Base-by-base conservation (phyloP, 108 stramenopile species). In the Fistulifera pelliculosa region DNA sequence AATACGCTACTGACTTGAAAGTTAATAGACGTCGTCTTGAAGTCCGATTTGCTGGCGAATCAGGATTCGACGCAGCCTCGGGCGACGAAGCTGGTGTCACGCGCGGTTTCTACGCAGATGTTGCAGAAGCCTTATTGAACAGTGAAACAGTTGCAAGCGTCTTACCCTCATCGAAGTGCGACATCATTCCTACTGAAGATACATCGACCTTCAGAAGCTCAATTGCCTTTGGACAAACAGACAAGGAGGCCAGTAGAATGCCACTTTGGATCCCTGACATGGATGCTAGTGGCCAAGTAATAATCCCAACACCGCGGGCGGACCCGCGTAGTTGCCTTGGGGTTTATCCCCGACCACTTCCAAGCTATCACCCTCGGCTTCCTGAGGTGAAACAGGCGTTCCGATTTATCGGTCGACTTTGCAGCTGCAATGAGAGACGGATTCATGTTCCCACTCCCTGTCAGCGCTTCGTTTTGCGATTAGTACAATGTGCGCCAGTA, bases 11-110 rank as follows among this genome's bases (percentile, higher is more conserved):
- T 31, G 59, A 66, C 42, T 13, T 15, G 3, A 25, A 16, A 12
- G 27, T 71, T 1, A 50, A 52, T 19, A 51, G 68, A 21, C 42
- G 76, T 19, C 54, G 76, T 12, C 57, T 77, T 11, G 76, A 77
- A 57, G 56, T 77, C 12, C 52, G 70, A 47, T 77, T 77, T 48
- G 62, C 58, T 16, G 76, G 76, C 12, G 76, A 77, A 58, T 73
- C 71, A 21, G 76, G 76, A n/a, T 77, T 77, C 44, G 76, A 77
- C 60, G 71, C 71, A 1, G 61, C 70, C 15, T 65, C 76, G 19
- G 76, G 76, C 1, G 71, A 73, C 47, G 70, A 77, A 43, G 76
- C 76, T 44, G 76, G 76, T 26, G 76, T 77, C 15, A 77, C 76
- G 15, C 52, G 76, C 4, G 76, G 76, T 11, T 77, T 77, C 51